Evolutionary conservation across 169 alveolate species (phyloP).

Genomic region (Plasmodium adleri): DNA sequence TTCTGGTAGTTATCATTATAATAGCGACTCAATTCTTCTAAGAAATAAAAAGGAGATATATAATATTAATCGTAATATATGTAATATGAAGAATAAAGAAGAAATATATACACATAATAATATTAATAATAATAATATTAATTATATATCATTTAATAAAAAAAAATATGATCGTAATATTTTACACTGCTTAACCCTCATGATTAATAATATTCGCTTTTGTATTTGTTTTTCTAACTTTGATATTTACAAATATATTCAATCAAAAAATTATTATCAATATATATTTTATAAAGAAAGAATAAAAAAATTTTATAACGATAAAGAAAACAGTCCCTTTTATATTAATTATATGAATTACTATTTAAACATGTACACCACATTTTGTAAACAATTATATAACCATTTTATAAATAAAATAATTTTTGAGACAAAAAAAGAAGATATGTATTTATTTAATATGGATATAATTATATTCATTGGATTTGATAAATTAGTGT

Average conservation of each 20-base stretch:
- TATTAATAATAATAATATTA: not conserved
- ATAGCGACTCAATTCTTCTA: not conserved
- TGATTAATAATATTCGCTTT: slow-evolving; percentile 14
- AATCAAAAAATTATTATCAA: slow-evolving; percentile 14
- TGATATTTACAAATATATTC: not conserved
- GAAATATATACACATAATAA: too few relatives aligned
- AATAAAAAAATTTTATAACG: not conserved
- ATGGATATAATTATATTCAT: slow-evolving; percentile 20
- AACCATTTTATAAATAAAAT: slow-evolving; percentile 20
- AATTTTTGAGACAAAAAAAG: slow-evolving; percentile 37
- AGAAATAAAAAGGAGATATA: not conserved
- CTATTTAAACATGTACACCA: not conserved
- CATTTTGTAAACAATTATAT: slow-evolving; percentile 24
- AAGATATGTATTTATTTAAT: slow-evolving; percentile 20
- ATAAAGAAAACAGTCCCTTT: not conserved
- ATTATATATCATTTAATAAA: not conserved
- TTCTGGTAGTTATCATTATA: not conserved
- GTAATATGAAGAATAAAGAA: too few relatives aligned
- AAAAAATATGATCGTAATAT: slow-evolving; percentile 3
- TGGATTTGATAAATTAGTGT: slow-evolving; percentile 11
- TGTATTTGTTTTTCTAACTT: slow-evolving; percentile 18
- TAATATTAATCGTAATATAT: not conserved
- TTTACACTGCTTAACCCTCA: slow-evolving; percentile 17
- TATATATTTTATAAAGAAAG: not conserved
- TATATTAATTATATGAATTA: not conserved